phyloP scores from a whole-genome alignment of 2,329 filamentous ascomycete genomes.

The Colletotrichum melonis region DNA sequence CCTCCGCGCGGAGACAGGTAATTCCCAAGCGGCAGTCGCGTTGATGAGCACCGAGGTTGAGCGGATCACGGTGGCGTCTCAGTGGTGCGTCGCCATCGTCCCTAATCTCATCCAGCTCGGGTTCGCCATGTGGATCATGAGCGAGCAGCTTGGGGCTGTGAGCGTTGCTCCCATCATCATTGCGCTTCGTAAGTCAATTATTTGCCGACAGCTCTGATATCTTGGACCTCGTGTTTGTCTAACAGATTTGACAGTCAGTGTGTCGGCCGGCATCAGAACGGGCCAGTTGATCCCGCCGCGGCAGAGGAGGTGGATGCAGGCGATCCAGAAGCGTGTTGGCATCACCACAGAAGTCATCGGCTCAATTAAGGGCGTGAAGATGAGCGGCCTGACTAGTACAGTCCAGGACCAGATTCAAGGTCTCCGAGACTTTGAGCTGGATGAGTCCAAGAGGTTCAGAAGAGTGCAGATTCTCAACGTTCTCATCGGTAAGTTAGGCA shows the following conservation, averaged over 20 bases:
- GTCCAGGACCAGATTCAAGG: constrained; percentile 41
- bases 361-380: constrained; percentile 63
- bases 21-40: constrained; percentile 38
- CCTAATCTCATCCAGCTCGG: constrained; percentile 37
- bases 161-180: constrained; percentile 51
- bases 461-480: constrained; percentile 17
- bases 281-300: constrained; percentile 4
- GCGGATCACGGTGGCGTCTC: constrained; percentile 39
- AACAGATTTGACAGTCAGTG: neutral
- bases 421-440: constrained; percentile 38
- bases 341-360: constrained; percentile 58
- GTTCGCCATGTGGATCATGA: constrained; percentile 42
- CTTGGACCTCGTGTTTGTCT: neutral
- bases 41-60: constrained; percentile 45
- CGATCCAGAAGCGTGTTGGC: constrained; percentile 61
- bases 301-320: constrained; percentile 55
- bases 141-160: constrained; percentile 51
- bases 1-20: constrained; percentile 30
- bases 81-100: constrained; percentile 37
- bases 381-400: constrained; percentile 57
- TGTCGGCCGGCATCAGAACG: neutral
- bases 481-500: neutral
- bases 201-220: constrained; percentile 29
- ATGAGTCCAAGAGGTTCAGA: constrained; percentile 30
- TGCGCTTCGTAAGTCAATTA: constrained; percentile 42